phyloP scores from a whole-genome alignment of 2,329 filamentous ascomycete genomes.

The Colletotrichum lupini region DNA sequence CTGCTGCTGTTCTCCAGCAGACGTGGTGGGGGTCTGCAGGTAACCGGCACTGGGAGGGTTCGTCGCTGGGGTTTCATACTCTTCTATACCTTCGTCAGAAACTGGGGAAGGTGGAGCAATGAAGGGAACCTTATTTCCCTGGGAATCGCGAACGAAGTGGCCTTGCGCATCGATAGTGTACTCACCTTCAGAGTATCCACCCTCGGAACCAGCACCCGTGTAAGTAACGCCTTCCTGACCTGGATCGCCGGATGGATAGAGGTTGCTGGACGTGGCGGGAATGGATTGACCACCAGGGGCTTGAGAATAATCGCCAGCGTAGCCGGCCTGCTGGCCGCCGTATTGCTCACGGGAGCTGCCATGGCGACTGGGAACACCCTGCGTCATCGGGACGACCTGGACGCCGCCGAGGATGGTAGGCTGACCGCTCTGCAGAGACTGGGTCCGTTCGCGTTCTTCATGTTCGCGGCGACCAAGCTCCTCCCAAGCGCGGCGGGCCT shows the following conservation, averaged over 20 bases:
- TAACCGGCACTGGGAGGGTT: constrained; percentile 48
- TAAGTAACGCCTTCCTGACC: constrained; percentile 30
- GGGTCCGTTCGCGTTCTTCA: constrained; percentile 87
- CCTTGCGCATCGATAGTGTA: constrained; percentile 73
- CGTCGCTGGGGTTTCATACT: constrained; percentile 66
- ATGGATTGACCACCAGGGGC: constrained; percentile 56
- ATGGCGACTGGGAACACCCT: constrained; percentile 70
- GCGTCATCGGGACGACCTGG: constrained; percentile 93
- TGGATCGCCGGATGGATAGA: constrained; percentile 37
- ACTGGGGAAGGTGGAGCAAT: constrained; percentile 57
- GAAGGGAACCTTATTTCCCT: constrained; percentile 69
- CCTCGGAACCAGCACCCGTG: constrained; percentile 60
- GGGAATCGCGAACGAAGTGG: constrained; percentile 69
- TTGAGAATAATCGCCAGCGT: constrained; percentile 52
- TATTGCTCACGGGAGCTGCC: constrained; percentile 56
- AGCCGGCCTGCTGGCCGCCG: constrained; percentile 40
- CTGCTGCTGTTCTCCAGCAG: constrained; percentile 45
- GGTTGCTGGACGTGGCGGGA: constrained; percentile 40
- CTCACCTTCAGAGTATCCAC: constrained; percentile 76
- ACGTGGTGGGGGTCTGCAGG: constrained; percentile 43
- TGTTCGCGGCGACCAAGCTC: constrained; percentile 93
- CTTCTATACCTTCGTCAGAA: constrained; percentile 66
- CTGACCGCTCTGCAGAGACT: constrained; percentile 86
- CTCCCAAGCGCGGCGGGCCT: constrained; percentile 96
- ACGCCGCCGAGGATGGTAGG: constrained; percentile 92